A percentile compares a stretch with the other conserved stretches of the same genome.
These are phyloP conservation scores for Crassisporium funariophilum DNA, from an alignment of 768 basidiomycete species.

Conservation along the genomic window DNA sequence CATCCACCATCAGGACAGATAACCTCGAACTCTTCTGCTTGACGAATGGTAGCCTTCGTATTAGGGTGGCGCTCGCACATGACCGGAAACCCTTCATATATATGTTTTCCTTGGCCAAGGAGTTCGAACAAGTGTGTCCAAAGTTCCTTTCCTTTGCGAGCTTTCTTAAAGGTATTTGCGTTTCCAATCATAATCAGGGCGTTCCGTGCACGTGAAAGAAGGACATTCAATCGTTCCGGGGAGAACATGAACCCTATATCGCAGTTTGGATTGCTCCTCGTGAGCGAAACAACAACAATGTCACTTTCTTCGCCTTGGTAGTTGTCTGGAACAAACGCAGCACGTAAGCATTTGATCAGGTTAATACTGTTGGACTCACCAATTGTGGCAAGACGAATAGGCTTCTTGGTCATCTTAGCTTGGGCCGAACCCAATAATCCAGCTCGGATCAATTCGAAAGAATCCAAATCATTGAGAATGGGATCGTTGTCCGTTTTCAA, in stretches of 20 bases:
- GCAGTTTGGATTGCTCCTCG: constrained; percentile 52
- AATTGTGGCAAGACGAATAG: constrained; percentile 61
- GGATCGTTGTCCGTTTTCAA: constrained; percentile 54
- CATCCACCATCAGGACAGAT: constrained; percentile 68
- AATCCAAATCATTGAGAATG: constrained; percentile 61
- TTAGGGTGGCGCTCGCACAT: constrained; percentile 58
- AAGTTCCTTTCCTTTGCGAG: constrained; percentile 51
- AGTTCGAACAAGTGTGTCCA: constrained; percentile 55
- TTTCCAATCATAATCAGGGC: constrained; percentile 68
- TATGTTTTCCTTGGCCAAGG: constrained; percentile 42
- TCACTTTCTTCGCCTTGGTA: constrained; percentile 77
- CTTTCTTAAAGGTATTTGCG: constrained; percentile 51
- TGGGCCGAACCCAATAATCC: constrained; percentile 46
- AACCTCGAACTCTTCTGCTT: constrained; percentile 50
- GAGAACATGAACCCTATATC: constrained; percentile 73
- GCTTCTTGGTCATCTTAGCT: constrained; percentile 41
- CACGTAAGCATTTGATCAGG: too few species aligned
- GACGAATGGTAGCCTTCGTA: constrained; percentile 36
- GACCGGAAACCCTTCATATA: constrained; percentile 63
- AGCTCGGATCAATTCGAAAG: constrained; percentile 53
- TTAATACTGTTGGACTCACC: constrained; percentile 43
- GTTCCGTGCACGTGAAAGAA: constrained; percentile 67
- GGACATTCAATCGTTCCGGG: constrained; percentile 68
- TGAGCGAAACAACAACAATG: constrained; percentile 61
- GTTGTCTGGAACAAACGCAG: constrained; percentile 47